Evolutionary conservation across 2,329 filamentous ascomycete species (phyloP).

Genomic region (Coleophoma crateriformis): DNA sequence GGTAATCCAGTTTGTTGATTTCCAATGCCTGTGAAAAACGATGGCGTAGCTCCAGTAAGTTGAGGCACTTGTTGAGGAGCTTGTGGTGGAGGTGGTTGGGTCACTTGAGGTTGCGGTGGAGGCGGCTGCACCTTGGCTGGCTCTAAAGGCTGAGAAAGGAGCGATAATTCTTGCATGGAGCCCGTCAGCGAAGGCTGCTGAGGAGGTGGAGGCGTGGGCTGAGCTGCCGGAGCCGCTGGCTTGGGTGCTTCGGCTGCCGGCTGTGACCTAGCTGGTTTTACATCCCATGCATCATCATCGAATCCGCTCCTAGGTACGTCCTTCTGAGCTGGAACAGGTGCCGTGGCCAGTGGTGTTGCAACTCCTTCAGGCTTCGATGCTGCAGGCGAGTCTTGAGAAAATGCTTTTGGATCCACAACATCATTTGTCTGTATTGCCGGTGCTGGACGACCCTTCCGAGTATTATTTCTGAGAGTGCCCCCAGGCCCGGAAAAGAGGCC

Average conservation of each 20-base stretch:
- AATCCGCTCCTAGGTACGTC: conserved; percentile 59
- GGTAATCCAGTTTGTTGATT: conserved; percentile 41
- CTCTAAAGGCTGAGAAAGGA: conserved; percentile 54
- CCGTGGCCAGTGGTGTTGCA: conserved; percentile 37
- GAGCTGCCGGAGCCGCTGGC: conserved; percentile 27
- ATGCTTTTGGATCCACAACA: conserved; percentile 80
- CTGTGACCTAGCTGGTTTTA: conserved; percentile 70
- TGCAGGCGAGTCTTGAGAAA: conserved; percentile 52
- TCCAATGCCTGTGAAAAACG: conserved; percentile 47
- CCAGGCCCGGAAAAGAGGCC: conserved; percentile 90
- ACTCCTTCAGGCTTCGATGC: conserved; percentile 34
- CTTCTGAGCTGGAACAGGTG: conserved; percentile 36
- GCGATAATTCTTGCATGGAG: conserved; percentile 62
- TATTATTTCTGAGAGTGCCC: conserved; percentile 90
- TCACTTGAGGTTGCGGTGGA: conserved; percentile 27
- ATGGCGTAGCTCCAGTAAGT: conserved; percentile 49
- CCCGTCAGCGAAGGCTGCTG: conserved; percentile 55
- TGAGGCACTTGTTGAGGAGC: conserved; percentile 32
- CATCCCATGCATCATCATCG: conserved; percentile 96
- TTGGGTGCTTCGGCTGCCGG: conserved; percentile 31
- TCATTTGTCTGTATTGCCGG: conserved; percentile 83
- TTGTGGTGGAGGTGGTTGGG: conserved; percentile 21
- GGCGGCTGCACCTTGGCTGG: conserved; percentile 38
- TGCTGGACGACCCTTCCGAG: conserved; percentile 81
- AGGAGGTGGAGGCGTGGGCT: conserved; percentile 33